Base-by-base conservation (phyloP, 2,329 filamentous ascomycete genomes). In the Neofusicoccum laricinum region DNA sequence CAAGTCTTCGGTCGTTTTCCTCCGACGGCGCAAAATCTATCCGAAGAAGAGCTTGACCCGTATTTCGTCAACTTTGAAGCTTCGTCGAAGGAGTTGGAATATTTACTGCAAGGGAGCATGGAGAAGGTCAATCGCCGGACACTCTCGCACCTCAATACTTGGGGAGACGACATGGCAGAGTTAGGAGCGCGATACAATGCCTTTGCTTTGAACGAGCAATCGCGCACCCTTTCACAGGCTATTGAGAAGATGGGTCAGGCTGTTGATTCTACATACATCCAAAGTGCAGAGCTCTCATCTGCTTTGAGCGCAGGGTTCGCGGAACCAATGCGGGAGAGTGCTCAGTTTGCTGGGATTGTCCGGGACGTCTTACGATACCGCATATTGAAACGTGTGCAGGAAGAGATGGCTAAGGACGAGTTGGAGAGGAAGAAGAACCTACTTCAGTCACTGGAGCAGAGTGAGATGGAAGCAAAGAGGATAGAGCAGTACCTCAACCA, bases 311-410 rank as follows among this genome's bases (percentile, higher is more conserved):
- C 94, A 38, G 95, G 88, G 69, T 99, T 99, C 73, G 93, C 96
- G 0, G 96, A 99, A 73, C 95, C 95, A 0, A 97, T 99, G 92
- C 87, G 96, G 63, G 95, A 99, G 79, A 96, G 93, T 71, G 93
- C 95, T 12, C 95, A 99, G 73, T 99, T 99, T 75, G 95, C 95
- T 0, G 92, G 95, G 11, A 92, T 99, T 0, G 95, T 99, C 3
- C 88, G 93, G 46, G 91, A 84, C 68, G 94, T 99, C 38, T 81
- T 99, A 63, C 87, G 91, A 68, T 99, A 97, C 75, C 85, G 95
- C 15, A 90, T 98, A 2, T 81, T 97, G 67, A 99, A 99, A 81
- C 86, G 95, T 51, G 92, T 99, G 61, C 95, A 99, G 74, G 93
- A 98, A 76, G 95, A 99, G 74, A 94, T 98, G 88, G 98, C 95